phyloP scores from a whole-genome alignment of 805 yeast genomes.

The Nakazawaea molendinolei region DNA sequence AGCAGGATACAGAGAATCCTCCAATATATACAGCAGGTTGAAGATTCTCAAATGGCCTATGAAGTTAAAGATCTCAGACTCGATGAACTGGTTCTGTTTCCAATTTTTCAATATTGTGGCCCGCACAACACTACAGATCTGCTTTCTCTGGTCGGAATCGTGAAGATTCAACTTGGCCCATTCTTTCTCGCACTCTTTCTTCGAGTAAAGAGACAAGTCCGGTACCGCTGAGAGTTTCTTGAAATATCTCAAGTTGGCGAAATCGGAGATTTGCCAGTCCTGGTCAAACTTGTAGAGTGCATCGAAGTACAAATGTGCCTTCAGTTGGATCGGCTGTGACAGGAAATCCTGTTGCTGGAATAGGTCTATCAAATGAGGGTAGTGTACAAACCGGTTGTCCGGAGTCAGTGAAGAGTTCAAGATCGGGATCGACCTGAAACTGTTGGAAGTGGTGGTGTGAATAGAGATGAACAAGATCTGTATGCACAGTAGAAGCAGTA shows the following conservation, averaged over 20 bases:
- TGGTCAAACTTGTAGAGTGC: slow-evolving; percentile 30
- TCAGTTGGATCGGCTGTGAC: slow-evolving; percentile 22
- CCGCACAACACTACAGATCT: slow-evolving; percentile 14
- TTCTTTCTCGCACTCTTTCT: slow-evolving; percentile 19
- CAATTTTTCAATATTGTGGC: slow-evolving; percentile 8
- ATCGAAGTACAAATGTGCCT: slow-evolving; percentile 40
- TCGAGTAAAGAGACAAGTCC: slow-evolving; percentile 16
- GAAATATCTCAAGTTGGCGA: slow-evolving; percentile 3
- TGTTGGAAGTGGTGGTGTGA: background rate
- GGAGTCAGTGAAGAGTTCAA: background rate
- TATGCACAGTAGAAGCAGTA: slow-evolving; percentile 1
- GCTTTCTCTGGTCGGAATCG: slow-evolving; percentile 1
- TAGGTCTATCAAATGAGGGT: slow-evolving; percentile 7
- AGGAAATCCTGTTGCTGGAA: slow-evolving; percentile 16
- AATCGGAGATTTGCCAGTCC: slow-evolving; percentile 30
- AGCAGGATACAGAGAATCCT: background rate
- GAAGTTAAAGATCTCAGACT: slow-evolving; percentile 16
- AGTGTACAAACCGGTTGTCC: background rate
- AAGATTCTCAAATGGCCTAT: slow-evolving; percentile 19
- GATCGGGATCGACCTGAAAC: slow-evolving; percentile 5
- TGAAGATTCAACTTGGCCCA: slow-evolving; percentile 6
- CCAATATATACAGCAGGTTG: slow-evolving; percentile 19
- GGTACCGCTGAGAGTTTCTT: slow-evolving; percentile 2
- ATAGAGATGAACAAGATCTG: slow-evolving; percentile 7
- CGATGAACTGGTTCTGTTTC: slow-evolving; percentile 13